Evolutionary conservation across 441 rosid species (phyloP), one percentile per base, ranked within the genome.

Genomic region (Hura crepitans): DNA sequence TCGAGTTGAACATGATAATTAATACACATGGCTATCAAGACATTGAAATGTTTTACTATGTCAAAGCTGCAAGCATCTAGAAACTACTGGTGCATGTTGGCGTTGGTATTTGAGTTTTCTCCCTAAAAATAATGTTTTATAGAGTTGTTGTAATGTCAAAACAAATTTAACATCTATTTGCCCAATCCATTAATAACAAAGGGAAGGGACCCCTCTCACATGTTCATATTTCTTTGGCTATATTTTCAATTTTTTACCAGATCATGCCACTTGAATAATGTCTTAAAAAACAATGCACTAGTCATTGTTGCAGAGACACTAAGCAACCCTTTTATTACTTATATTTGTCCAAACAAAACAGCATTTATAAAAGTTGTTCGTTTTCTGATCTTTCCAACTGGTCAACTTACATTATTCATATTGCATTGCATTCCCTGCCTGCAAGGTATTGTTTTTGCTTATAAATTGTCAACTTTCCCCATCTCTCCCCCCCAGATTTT

Each of bases 281-380:
- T 47, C 51, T 71, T 65, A 25, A 71, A 73, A 25, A 71, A 73
- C 64, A 72, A 49, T 55, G 77, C 81, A 76, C 76, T 71, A 63
- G 89, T 84, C 86, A 17, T 79, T 84, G 88, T 87, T 85, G 88
- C 88, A 79, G 81, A 67, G 79, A 80, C 73, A 74, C 81, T n/a
- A 83, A 81, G 87, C 87, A 84, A 87, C 70, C 82, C 72, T 63
- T 51, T 31, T 27, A 64, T 3, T 72, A 68, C 74, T 70, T 70
- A 72, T 70, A 74, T 50, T 79, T 74, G 73, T 79, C 80, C 75
- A 74, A 79, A 74, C 79, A 76, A 61, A 43, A 65, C 65, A 63
- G 77, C 78, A 54, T 45, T 49, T 71, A 51, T 28, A 73, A 66
- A 61, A 75, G 70, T 69, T 66, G 82, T 79, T 81, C 74, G 75